phyloP scores from a whole-genome alignment of 1,284 basidiomycete species.

The Melampsora abietis-canadensis region DNA sequence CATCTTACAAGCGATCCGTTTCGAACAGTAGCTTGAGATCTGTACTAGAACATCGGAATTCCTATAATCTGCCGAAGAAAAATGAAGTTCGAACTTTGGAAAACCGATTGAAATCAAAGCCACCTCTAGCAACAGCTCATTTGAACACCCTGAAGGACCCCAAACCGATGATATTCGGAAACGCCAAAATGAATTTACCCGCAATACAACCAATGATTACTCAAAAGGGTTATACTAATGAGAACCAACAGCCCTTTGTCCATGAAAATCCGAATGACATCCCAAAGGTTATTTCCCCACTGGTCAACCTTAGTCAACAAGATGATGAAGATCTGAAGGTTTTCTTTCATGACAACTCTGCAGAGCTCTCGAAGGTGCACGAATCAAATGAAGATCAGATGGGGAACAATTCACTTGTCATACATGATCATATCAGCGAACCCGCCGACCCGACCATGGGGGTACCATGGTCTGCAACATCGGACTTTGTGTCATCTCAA shows the following conservation, averaged over 20 bases:
- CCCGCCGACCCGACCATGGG: background rate
- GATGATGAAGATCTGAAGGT: background rate
- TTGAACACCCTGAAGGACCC: background rate
- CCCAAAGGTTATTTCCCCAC: background rate
- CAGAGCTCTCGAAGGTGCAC: background rate
- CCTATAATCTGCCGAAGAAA: constrained; percentile 1
- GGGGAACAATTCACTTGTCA: constrained; percentile 28
- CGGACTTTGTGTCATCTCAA: background rate
- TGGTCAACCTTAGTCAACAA: no score
- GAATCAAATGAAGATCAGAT: constrained; percentile 2
- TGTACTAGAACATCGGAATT: constrained; percentile 19
- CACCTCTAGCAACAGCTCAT: background rate
- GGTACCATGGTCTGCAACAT: background rate
- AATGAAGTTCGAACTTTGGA: constrained; percentile 1
- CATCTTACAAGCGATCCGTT: constrained; percentile 33
- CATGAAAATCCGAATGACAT: background rate
- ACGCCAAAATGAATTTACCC: background rate
- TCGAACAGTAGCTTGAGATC: constrained; percentile 30
- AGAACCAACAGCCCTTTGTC: background rate
- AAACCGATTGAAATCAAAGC: background rate
- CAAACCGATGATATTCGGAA: constrained; percentile 1
- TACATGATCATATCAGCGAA: constrained; percentile 26
- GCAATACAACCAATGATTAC: background rate
- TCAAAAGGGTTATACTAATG: background rate
- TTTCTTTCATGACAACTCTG: background rate